A percentile compares a stretch with the other conserved stretches of the same genome.
phyloP scores from a whole-genome alignment of 73 alveolate genomes.

The Effrenium voratum region DNA sequence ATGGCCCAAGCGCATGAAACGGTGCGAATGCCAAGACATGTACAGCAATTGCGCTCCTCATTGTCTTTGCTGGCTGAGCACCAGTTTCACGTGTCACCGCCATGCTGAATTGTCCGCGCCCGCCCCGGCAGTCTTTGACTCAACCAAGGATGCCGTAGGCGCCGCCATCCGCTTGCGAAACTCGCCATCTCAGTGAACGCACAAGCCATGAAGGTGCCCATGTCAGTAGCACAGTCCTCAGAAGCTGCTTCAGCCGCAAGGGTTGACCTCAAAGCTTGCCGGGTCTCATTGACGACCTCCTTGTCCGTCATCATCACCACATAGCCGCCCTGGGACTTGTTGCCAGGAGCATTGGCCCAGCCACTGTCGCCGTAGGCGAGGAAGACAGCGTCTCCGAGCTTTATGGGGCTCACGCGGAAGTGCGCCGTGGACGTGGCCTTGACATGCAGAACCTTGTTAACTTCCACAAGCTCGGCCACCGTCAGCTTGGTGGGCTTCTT shows the following conservation, averaged over 20 bases:
- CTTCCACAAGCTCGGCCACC: slow-evolving; percentile 14
- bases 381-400: background rate
- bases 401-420: background rate
- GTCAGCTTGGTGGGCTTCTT: background rate
- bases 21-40: background rate
- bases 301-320: background rate
- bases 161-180: background rate
- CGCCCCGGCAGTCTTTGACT: background rate
- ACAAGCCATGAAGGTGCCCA: background rate
- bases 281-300: background rate
- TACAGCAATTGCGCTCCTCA: background rate
- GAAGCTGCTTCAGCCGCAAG: slow-evolving; percentile 13
- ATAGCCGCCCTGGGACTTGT: slow-evolving; percentile 49
- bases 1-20: too few species aligned
- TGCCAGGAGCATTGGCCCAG: slow-evolving; percentile 6
- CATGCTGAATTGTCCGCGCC: background rate
- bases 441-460: background rate
- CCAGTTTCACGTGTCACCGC: background rate
- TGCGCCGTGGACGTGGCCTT: background rate
- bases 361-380: slow-evolving; percentile 33
- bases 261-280: background rate
- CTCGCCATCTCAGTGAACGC: slow-evolving; percentile 1
- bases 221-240: background rate
- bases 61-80: background rate
- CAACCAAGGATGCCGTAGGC: background rate